Conservation (phyloP, 495 filamentous ascomycete species). For the Aspergillus bridgeri region DNA sequence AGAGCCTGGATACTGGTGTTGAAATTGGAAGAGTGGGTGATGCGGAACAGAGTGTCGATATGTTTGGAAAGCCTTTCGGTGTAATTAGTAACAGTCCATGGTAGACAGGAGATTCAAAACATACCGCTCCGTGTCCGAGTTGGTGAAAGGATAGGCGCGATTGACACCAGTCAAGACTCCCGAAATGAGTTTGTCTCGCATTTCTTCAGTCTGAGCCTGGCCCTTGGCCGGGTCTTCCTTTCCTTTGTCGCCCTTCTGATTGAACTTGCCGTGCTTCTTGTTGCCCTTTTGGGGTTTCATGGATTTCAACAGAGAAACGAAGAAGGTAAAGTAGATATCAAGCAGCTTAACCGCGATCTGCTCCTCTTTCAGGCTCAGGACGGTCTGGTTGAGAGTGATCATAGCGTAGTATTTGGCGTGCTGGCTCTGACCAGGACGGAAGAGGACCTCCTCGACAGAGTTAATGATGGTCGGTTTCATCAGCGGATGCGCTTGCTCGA, state of each 20-base stretch:
- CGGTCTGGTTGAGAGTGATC: constrained; percentile 95
- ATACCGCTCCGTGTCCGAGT: constrained; percentile 69
- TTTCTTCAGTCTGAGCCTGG: constrained; percentile 56
- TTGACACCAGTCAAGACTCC: constrained; percentile 91
- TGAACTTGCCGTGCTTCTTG: constrained; percentile 25
- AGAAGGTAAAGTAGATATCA: constrained; percentile 85
- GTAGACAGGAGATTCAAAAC: constrained; percentile 20
- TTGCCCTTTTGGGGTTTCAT: constrained; percentile 33
- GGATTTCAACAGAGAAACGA: constrained; percentile 70
- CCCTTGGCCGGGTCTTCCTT: constrained; percentile 54
- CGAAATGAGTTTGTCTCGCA: constrained; percentile 84
- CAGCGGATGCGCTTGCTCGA: constrained; percentile 78
- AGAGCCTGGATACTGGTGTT: constrained; percentile 96
- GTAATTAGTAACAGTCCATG: constrained; percentile 18
- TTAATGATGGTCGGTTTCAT: constrained; percentile 89
- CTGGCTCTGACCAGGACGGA: constrained; percentile 77
- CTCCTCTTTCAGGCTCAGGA: constrained; percentile 78
- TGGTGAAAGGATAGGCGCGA: constrained; percentile 88
- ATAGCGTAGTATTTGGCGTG: constrained; percentile 94
- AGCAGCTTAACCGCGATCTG: constrained; percentile 76
- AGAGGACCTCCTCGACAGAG: constrained; percentile 82
- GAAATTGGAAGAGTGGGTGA: constrained; percentile 97
- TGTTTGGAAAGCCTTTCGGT: constrained; percentile 68
- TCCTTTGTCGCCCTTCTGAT: constrained; percentile 30
- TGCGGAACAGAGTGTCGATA: constrained; percentile 86